Base-by-base conservation (phyloP, 2,329 filamentous ascomycete species). In the Fusarium devonianum region DNA sequence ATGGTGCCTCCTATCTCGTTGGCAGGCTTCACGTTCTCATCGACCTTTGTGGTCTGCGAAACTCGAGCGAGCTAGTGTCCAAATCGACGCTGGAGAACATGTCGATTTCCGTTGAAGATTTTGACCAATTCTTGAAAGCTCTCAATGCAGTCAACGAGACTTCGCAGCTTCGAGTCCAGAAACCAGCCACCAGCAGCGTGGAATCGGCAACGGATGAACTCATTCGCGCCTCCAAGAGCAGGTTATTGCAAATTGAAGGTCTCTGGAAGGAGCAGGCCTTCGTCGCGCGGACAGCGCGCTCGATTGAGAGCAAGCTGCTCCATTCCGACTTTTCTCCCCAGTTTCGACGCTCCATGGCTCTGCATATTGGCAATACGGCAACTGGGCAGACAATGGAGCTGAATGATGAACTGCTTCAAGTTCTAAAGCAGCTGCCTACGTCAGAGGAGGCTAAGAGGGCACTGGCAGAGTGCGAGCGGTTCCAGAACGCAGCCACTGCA, bases 241-340 rank as follows among this genome's bases (percentile, higher is more conserved):
- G 65, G 21, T 14, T 70, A 2, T 52, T 73, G 6, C 71, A 70
- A 43, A 37, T 73, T 7, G 71, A 73, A 53, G 68, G 69, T 35
- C 22, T 73, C 11, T 64, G 53, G 59, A 72, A 68, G 32, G 71
- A 73, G 41, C 63, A 64, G 33, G 62, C 57, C 4, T 46, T 54
- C 17, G 64, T 71, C 19, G 44, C 59, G 29, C 70, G 63, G 26
- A 64, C 63, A 4, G 67, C 62, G 4, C 41, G 37, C 7, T 69
- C 68, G 3, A 70, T 73, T 7, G 69, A 73, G 49, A 71, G 67
- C 48, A 71, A 70, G 47, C 56, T 73, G 11, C 53, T 73, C 2
- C 62, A 71, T n/a, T 45, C 62, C 6, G 58, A 68, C 7, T 63
- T 71, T 21, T 44, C 60, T n/a, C 30, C 37, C 1, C 33, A 51